Conservation (phyloP, 805 yeast species). For the Jamesozyma jinghongensis region DNA sequence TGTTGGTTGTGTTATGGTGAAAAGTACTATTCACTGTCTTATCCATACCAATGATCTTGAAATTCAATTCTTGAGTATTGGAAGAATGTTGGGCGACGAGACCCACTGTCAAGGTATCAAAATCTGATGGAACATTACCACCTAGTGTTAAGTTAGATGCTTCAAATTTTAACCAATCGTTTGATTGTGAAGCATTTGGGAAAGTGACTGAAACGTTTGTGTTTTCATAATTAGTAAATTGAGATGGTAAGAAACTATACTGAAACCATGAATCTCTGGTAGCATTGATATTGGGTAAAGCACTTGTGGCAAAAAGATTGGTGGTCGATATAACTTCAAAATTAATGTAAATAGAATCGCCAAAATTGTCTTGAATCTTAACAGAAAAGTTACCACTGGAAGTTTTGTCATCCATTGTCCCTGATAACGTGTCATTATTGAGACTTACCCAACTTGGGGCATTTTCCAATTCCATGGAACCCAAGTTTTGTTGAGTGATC, state of each 20-base stretch:
- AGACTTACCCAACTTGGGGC: conserved; percentile 57
- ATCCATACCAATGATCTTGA: conserved; percentile 47
- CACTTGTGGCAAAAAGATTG: conserved; percentile 46
- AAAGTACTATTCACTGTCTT: background rate
- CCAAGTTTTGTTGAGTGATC: conserved; percentile 44
- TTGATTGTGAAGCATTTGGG: conserved; percentile 28
- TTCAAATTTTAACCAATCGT: conserved; percentile 61
- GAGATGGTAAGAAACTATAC: conserved; percentile 44
- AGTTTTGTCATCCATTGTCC: conserved; percentile 44
- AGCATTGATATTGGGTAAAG: conserved; percentile 54
- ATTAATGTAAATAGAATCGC: conserved; percentile 50
- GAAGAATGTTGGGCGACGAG: conserved; percentile 35
- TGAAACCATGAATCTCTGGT: conserved; percentile 54
- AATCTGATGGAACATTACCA: conserved; percentile 55
- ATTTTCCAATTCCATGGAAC: conserved; percentile 37
- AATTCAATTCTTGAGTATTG: conserved; percentile 33
- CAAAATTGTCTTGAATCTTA: conserved; percentile 48
- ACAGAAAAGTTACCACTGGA: conserved; percentile 38
- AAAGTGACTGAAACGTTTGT: conserved; percentile 42
- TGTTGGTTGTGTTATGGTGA: conserved; percentile 3
- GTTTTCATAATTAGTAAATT: conserved; percentile 44
- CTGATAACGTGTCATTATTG: conserved; percentile 39
- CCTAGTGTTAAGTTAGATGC: conserved; percentile 50
- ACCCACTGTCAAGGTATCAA: conserved; percentile 34
- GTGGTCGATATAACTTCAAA: conserved; percentile 46